These are phyloP conservation scores for Wallacemonas collosoma DNA, from an alignment of 208 protist genomes.

Conservation along the genomic window DNA sequence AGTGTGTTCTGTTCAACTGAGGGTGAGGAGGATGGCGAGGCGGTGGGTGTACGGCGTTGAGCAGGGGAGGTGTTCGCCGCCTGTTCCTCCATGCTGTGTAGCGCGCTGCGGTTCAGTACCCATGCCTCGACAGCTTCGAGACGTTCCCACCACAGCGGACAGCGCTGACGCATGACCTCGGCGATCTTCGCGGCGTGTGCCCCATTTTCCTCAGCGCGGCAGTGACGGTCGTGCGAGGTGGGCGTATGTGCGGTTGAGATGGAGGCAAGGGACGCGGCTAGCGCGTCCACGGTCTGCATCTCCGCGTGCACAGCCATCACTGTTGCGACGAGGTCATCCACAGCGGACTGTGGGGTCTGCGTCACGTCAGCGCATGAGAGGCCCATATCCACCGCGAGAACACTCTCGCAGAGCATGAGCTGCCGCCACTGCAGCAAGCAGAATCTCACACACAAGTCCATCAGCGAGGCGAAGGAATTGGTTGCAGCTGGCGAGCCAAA, in stretches of 20 bases:
- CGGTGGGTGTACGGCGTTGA: background rate
- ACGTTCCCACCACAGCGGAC: background rate
- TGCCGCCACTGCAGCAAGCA: constrained; percentile 31
- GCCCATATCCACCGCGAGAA: constrained; percentile 19
- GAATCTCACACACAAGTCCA: background rate
- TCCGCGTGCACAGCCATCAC: constrained; percentile 1
- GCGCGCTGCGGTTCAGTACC: constrained; percentile 12
- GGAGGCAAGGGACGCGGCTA: background rate
- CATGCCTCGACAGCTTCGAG: background rate
- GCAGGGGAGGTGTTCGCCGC: background rate
- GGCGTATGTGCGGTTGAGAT: too few relatives aligned
- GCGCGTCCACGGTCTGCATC: background rate
- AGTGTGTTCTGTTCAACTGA: background rate
- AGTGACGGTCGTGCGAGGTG: too few relatives aligned
- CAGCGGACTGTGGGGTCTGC: background rate
- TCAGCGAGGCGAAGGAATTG: background rate
- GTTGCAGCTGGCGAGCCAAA: constrained; percentile 9
- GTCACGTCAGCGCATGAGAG: too few relatives aligned
- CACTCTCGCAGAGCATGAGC: constrained; percentile 25
- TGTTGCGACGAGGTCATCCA: background rate
- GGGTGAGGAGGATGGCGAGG: background rate
- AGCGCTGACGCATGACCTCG: background rate
- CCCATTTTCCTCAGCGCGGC: too few relatives aligned
- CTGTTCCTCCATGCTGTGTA: background rate
- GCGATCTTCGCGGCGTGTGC: background rate